Evolutionary conservation across 306 rosid genomes (phyloP).

Genomic region (Casuarina equisetifolia): DNA sequence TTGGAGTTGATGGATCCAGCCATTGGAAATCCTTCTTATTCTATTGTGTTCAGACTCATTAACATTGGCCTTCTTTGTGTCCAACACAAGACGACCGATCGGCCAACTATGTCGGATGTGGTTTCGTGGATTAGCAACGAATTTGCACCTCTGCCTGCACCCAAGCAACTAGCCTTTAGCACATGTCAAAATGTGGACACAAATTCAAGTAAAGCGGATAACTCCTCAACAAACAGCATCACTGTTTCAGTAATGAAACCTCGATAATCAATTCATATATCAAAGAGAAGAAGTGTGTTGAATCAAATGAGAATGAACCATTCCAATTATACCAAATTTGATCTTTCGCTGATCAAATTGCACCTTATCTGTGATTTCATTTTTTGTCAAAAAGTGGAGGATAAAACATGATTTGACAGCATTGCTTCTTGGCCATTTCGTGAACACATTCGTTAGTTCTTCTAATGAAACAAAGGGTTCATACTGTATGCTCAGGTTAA

Average conservation of each 20-base stretch:
- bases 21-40: not conserved
- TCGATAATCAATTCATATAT: not conserved
- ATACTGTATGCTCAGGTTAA: too few species aligned
- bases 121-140: not conserved
- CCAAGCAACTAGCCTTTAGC: not conserved
- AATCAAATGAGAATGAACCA: too few species aligned
- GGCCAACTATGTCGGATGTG: not conserved
- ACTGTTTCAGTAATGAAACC: not conserved
- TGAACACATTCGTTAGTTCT: too few species aligned
- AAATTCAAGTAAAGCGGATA: not conserved
- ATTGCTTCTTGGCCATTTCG: too few species aligned
- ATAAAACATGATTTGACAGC: too few species aligned
- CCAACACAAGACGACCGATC: not conserved
- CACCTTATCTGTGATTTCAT: too few species aligned
- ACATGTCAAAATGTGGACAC: not conserved
- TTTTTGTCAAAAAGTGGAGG: too few species aligned
- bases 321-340: too few species aligned
- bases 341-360: too few species aligned
- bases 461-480: too few species aligned
- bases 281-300: too few species aligned
- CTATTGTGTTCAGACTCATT: not conserved
- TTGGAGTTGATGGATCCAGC: not conserved
- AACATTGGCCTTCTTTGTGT: not conserved
- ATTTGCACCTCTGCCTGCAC: not conserved
- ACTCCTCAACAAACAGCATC: not conserved